These are phyloP conservation scores for Vitis amurensis DNA, from an alignment of 164 flowering plant genomes.

Conservation along the genomic window DNA sequence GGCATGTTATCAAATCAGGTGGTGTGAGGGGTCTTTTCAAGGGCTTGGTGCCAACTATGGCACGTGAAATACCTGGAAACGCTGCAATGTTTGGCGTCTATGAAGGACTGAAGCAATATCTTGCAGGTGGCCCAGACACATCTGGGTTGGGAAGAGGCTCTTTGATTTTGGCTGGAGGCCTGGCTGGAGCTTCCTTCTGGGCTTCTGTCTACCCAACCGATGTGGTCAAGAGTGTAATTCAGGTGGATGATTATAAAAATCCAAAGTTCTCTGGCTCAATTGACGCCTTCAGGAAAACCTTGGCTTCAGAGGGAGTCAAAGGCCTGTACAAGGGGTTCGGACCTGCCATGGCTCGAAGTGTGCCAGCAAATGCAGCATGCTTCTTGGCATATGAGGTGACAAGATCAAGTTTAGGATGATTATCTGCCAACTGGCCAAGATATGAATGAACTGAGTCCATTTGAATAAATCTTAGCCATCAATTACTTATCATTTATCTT, in stretches of 20 bases:
- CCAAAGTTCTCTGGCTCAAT: conserved; percentile 83
- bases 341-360: conserved; percentile 95
- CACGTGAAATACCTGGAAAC: conserved; percentile 96
- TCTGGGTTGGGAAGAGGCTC: conserved; percentile 80
- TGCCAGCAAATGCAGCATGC: conserved; percentile 98
- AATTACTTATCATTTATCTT: no score
- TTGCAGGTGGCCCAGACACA: conserved; percentile 93
- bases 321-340: conserved; percentile 94
- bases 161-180: conserved; percentile 78
- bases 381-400: conserved; percentile 94
- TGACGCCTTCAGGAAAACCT: conserved; percentile 74
- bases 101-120: conserved; percentile 63
- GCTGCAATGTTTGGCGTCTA: conserved; percentile 95
- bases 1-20: conserved; percentile 78
- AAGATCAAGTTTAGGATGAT: conserved; percentile 76
- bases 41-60: conserved; percentile 87
- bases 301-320: conserved; percentile 73
- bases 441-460: no score
- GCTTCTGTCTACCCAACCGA: conserved; percentile 83
- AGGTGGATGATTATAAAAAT: conserved; percentile 81
- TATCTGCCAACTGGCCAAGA: neutral
- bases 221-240: conserved; percentile 90
- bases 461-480: no score
- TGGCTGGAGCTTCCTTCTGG: conserved; percentile 97
- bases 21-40: conserved; percentile 79